Conservation (phyloP, 352 stramenopile species). For the Phytophthora pluvialis region DNA sequence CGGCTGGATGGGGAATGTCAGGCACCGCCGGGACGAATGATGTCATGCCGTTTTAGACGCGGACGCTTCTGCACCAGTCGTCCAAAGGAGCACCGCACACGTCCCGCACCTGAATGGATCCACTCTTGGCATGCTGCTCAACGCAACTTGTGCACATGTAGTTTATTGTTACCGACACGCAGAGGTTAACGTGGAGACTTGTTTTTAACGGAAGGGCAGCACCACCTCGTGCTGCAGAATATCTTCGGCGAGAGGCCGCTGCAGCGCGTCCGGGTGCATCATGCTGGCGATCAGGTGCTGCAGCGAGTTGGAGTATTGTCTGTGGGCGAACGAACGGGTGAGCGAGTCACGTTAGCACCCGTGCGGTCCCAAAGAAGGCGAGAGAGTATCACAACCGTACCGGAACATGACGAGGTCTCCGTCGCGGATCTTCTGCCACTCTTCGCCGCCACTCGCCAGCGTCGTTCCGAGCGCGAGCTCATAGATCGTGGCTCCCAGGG, state of each 20-base stretch:
- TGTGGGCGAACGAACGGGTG: conserved; percentile 22
- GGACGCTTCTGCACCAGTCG: conserved; percentile 10
- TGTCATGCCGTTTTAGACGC: conserved; percentile 7
- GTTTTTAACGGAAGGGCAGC: conserved; percentile 56
- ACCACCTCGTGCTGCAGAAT: conserved; percentile 88
- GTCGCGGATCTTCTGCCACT: conserved; percentile 89
- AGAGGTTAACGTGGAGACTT: conserved; percentile 9
- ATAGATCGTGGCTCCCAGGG: conserved; percentile 86
- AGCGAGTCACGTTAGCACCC: conserved; percentile 19
- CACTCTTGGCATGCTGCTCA: neutral
- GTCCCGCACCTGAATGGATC: conserved; percentile 8
- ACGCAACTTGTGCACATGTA: conserved; percentile 8
- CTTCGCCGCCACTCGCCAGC: conserved; percentile 75
- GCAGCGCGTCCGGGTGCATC: conserved; percentile 88
- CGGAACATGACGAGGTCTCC: conserved; percentile 83
- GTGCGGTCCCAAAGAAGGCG: neutral
- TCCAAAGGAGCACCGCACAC: conserved; percentile 9
- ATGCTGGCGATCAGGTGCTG: conserved; percentile 88
- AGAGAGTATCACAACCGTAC: conserved; percentile 32
- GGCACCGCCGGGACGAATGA: conserved; percentile 13
- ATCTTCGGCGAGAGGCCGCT: conserved; percentile 80
- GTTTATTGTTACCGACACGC: conserved; percentile 27
- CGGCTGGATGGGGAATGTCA: conserved; percentile 30
- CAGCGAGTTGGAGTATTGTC: conserved; percentile 88
- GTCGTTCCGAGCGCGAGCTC: conserved; percentile 75